A percentile compares a stretch with the other conserved stretches of the same genome.
These are phyloP conservation scores for Yarrowia sp. DNA, from an alignment of 805 yeast genomes.

Conservation along the genomic window DNA sequence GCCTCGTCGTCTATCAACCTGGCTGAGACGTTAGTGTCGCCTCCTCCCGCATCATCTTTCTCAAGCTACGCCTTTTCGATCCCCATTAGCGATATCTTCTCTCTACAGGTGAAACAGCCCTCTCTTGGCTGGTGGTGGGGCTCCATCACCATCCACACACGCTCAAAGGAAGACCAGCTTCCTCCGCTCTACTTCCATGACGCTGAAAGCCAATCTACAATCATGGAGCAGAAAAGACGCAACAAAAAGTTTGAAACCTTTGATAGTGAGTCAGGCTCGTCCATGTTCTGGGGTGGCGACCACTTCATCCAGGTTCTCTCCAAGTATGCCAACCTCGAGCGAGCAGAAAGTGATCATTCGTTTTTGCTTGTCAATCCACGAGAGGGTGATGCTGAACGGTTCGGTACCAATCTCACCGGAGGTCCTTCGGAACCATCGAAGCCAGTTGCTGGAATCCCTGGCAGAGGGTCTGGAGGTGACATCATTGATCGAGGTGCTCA, in stretches of 20 bases:
- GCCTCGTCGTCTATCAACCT: conserved; percentile 27
- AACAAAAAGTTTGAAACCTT: conserved; percentile 74
- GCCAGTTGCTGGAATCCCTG: neutral
- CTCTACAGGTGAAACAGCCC: conserved; percentile 81
- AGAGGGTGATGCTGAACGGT: conserved; percentile 46
- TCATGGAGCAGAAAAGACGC: conserved; percentile 54
- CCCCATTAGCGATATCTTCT: conserved; percentile 58
- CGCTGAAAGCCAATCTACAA: conserved; percentile 74
- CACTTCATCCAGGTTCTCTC: conserved; percentile 60
- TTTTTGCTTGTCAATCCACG: conserved; percentile 78
- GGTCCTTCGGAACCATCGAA: conserved; percentile 38
- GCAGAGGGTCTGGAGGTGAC: conserved; percentile 21
- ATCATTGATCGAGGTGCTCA: conserved; percentile 39
- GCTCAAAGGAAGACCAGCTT: conserved; percentile 50
- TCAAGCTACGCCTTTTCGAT: conserved; percentile 68
- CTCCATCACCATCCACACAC: conserved; percentile 69
- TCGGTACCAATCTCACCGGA: conserved; percentile 54
- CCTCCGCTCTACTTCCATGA: conserved; percentile 94
- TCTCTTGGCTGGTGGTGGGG: conserved; percentile 91
- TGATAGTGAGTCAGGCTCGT: conserved; percentile 42
- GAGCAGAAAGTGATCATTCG: conserved; percentile 66
- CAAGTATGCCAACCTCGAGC: conserved; percentile 57
- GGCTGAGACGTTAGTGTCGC: conserved; percentile 42
- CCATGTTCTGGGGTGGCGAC: conserved; percentile 88
- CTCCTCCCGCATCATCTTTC: conserved; percentile 52